Percentiles rank a stretch among this genome's conserved stretches.
These are phyloP conservation scores for Fagus sylvatica DNA, from an alignment of 306 rosid species.

Conservation along the genomic window DNA sequence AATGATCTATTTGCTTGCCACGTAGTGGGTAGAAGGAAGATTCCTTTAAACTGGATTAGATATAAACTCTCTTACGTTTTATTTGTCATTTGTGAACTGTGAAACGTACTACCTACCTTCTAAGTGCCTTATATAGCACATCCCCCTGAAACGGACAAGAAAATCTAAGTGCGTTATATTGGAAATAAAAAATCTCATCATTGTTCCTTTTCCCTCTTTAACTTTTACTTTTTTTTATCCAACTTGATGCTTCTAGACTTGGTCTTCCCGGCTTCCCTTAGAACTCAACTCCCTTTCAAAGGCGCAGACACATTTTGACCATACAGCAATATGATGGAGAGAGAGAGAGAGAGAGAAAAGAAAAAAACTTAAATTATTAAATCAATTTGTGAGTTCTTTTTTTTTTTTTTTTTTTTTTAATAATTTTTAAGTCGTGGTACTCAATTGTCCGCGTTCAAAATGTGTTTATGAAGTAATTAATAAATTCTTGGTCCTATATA, in stretches of 20 bases:
- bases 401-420: no score
- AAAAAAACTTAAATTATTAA: no score
- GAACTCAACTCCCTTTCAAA: neutral
- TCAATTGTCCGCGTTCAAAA: no score
- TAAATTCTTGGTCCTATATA: neutral
- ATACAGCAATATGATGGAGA: neutral
- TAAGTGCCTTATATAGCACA: no score
- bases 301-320: conserved; percentile 8
- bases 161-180: neutral
- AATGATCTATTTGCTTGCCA: no score
- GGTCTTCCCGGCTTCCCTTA: neutral
- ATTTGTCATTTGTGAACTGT: neutral
- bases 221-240: neutral
- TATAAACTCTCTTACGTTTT: neutral
- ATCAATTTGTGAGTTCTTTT: no score
- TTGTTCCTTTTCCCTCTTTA: neutral
- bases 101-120: no score
- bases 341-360: no score
- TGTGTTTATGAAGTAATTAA: no score
- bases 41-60: no score
- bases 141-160: neutral
- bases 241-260: neutral
- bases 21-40: no score
- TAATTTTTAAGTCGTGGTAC: no score
- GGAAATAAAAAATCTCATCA: neutral